phyloP scores from a whole-genome alignment of 345 rosid species.

The Salix udensis region DNA sequence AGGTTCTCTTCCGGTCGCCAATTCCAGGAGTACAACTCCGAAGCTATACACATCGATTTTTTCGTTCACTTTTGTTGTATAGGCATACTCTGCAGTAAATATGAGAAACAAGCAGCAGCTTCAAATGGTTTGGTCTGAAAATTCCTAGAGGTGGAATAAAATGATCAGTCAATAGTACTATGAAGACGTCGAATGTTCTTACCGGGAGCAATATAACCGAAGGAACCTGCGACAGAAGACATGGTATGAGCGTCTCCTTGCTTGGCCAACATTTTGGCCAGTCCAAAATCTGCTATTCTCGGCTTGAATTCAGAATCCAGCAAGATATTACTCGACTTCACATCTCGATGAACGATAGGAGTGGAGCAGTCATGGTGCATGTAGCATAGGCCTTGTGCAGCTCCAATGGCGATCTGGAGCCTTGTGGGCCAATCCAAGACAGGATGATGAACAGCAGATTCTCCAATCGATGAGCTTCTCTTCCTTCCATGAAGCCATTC shows the following conservation, averaged over 20 bases:
- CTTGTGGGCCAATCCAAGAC: conserved; percentile 61
- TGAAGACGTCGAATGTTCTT: conserved; percentile 9
- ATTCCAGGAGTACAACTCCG: conserved; percentile 82
- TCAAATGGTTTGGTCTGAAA: background rate
- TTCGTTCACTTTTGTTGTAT: conserved; percentile 69
- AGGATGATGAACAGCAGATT: conserved; percentile 16
- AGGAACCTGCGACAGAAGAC: conserved; percentile 89
- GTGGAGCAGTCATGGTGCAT: conserved; percentile 85
- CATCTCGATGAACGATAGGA: conserved; percentile 77
- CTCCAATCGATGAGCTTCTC: conserved; percentile 20
- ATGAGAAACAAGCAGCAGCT: background rate
- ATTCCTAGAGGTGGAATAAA: background rate
- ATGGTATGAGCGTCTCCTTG: conserved; percentile 64
- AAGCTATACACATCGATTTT: conserved; percentile 88
- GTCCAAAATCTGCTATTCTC: conserved; percentile 84
- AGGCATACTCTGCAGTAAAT: conserved; percentile 59
- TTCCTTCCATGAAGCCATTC: conserved; percentile 72
- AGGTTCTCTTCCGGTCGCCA: conserved; percentile 77
- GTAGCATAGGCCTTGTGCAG: conserved; percentile 80
- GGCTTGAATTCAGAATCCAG: conserved; percentile 72
- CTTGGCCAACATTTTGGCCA: conserved; percentile 42
- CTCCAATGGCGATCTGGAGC: conserved; percentile 73
- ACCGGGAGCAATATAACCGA: conserved; percentile 93
- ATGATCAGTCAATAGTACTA: no score
- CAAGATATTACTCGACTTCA: conserved; percentile 84